Base-by-base conservation (phyloP, 140 eudicot genomes). In the Cichorium intybus region DNA sequence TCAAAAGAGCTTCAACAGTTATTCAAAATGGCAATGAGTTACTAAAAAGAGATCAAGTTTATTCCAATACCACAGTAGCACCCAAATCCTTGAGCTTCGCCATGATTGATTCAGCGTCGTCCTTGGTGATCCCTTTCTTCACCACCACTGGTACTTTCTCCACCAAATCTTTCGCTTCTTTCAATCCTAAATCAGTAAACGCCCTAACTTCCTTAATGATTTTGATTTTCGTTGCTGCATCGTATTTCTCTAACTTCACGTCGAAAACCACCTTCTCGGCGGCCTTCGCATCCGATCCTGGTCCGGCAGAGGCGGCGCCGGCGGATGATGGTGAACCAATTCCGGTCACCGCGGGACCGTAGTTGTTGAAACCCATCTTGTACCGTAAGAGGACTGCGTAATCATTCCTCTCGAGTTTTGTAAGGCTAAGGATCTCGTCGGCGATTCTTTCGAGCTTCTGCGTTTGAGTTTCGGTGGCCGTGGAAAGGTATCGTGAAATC, bases 131-230 rank as follows among this genome's bases (percentile, higher is more conserved):
- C 24, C 95, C 97, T 61, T 86, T 90, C 82, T 84, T 90, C 50
- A 90, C 82, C 23, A 87, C 92, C 4, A 66, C 75, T 1, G 97
- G 95, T 6, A 72, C 82, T 69, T 90, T 90, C 71, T 90, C 97
- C 60, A 90, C 97, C 81, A 90, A 71, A 66, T 84, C 97, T 26
- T 90, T 90, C 5, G 97, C 95, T 70, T 90, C 97, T 73, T 90
- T 90, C 64, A 90, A 74, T n/a, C 97, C 97, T 59, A 90, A 78
- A 63, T 81, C 90, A 23, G 95, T 90, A 66, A 81, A 81, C 21
- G 61, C 34, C 78, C 97, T 84, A 24, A 90, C 89, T 56, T 86
- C 97, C 73, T 90, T 87, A 24, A 90, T 90, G 39, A 90, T 83
- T 68, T 90, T 90, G 22, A 90, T 82, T 82, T 87, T 90, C 57